Conservation (phyloP, 2,329 filamentous ascomycete species). For the Verticillium nonalfalfae region DNA sequence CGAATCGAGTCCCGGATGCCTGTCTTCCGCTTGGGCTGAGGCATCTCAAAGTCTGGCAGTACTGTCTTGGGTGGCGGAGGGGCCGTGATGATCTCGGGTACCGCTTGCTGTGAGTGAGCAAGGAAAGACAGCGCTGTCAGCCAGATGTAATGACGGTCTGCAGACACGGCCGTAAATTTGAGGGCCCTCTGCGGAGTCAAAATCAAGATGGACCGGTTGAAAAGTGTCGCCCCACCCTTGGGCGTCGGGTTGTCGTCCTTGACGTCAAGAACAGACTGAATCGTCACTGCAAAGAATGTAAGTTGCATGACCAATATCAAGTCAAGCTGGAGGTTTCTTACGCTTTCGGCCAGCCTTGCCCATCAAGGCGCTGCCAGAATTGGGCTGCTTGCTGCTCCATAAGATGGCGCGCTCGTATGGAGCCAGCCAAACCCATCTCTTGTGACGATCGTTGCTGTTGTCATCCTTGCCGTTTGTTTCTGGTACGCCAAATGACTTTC, state of each 20-base stretch:
- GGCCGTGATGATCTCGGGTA: slow-evolving; percentile 63
- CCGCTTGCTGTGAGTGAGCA: slow-evolving; percentile 76
- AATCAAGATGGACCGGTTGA: slow-evolving; percentile 92
- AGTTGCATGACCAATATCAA: slow-evolving; percentile 18
- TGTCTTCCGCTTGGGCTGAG: slow-evolving; percentile 36
- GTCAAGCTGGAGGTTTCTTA: slow-evolving; percentile 41
- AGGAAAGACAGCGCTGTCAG: slow-evolving; percentile 91
- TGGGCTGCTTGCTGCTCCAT: slow-evolving; percentile 97
- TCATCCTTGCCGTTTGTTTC: slow-evolving; percentile 61
- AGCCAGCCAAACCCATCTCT: slow-evolving; percentile 97
- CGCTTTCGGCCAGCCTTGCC: slow-evolving; percentile 92
- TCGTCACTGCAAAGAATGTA: slow-evolving; percentile 56
- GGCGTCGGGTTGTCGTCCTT: slow-evolving; percentile 87
- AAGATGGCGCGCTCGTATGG: slow-evolving; percentile 94
- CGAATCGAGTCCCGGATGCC: slow-evolving; percentile 84
- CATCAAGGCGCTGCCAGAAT: slow-evolving; percentile 77
- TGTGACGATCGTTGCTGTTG: slow-evolving; percentile 75
- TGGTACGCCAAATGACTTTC: slow-evolving; percentile 82
- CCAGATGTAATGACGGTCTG: slow-evolving; percentile 92
- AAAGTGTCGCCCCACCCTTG: slow-evolving; percentile 59
- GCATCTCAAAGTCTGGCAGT: slow-evolving; percentile 44
- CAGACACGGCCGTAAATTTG: slow-evolving; percentile 82
- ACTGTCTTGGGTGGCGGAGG: slow-evolving; percentile 44
- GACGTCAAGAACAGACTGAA: slow-evolving; percentile 95
- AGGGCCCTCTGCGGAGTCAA: slow-evolving; percentile 87